Percentiles rank a stretch among this genome's conserved stretches.
Conservation (phyloP, 176 grass and related monocot species). For the Pontederia paniculata region DNA sequence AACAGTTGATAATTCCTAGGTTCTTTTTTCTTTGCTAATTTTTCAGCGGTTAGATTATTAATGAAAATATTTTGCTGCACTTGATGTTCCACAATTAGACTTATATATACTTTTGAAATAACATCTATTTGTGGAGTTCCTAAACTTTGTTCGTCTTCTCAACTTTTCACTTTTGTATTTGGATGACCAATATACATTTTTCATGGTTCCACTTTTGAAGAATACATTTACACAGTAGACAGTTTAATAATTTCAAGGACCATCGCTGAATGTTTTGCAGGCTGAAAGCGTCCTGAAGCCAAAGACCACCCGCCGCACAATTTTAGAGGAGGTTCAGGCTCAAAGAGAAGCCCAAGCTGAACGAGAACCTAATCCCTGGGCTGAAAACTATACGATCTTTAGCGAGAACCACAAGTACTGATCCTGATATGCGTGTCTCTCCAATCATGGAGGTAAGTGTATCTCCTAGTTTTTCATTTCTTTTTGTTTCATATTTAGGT, state of each 20-base stretch:
- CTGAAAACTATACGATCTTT: constrained; percentile 59
- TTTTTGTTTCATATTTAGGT: no score
- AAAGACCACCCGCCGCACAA: constrained; percentile 27
- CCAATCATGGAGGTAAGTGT: no score
- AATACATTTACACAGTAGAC: background rate
- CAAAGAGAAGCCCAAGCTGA: constrained; percentile 42
- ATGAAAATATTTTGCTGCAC: no score
- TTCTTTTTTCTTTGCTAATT: no score
- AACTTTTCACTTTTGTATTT: no score
- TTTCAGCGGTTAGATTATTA: no score
- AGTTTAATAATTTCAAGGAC: background rate
- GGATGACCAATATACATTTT: background rate
- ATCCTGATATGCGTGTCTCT: background rate
- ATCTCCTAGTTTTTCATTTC: no score
- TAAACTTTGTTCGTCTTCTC: no score
- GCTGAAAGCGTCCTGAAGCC: constrained; percentile 39
- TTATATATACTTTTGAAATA: no score
- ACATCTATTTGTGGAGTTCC: no score
- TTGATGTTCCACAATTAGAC: no score
- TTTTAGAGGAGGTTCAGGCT: constrained; percentile 65
- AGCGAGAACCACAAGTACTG: constrained; percentile 41
- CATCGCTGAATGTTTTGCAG: constrained; percentile 29
- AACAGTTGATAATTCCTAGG: no score
- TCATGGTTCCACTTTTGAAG: background rate
- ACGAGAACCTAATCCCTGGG: constrained; percentile 47